Conservation (phyloP, 2,329 filamentous ascomycete species). For the Penicillium crustosum region DNA sequence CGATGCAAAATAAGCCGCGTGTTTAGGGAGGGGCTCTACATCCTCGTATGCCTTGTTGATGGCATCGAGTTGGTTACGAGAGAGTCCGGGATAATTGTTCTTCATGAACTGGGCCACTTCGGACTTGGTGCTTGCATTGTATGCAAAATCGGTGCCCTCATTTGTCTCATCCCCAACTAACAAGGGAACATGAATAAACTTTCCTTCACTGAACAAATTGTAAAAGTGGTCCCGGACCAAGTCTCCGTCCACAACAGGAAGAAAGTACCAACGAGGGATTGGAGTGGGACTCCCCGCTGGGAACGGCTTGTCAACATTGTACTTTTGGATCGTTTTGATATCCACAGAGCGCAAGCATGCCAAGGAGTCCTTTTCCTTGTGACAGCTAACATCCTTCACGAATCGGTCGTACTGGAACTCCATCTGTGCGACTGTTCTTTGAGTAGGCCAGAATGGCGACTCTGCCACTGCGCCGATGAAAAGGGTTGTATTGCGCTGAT, state of each 20-base stretch:
- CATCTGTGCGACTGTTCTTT: slow-evolving; percentile 47
- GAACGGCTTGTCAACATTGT: slow-evolving; percentile 44
- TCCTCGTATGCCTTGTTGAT: slow-evolving; percentile 57
- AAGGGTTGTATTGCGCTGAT: slow-evolving; percentile 48
- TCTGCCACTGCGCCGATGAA: slow-evolving; percentile 53
- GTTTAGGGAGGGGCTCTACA: slow-evolving; percentile 29
- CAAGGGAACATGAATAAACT: slow-evolving; percentile 55
- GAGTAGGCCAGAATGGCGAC: slow-evolving; percentile 49
- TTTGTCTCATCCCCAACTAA: slow-evolving; percentile 52
- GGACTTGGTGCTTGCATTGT: slow-evolving; percentile 46
- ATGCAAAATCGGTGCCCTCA: slow-evolving; percentile 48
- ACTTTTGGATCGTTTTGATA: slow-evolving; percentile 42
- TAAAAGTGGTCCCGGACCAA: slow-evolving; percentile 55
- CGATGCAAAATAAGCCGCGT: slow-evolving; percentile 40
- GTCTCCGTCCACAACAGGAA: slow-evolving; percentile 56
- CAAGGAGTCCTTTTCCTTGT: slow-evolving; percentile 37
- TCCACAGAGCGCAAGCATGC: slow-evolving; percentile 48
- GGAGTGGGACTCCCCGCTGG: slow-evolving; percentile 36
- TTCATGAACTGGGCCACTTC: slow-evolving; percentile 56
- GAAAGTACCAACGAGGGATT: slow-evolving; percentile 54
- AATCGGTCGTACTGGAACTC: slow-evolving; percentile 52
- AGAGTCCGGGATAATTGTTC: slow-evolving; percentile 58
- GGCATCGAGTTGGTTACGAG: slow-evolving; percentile 45
- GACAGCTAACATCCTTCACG: slow-evolving; percentile 46
- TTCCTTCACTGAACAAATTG: slow-evolving; percentile 48